Base-by-base conservation (phyloP, 306 rosid genomes). In the Aeschynomene evenia region DNA sequence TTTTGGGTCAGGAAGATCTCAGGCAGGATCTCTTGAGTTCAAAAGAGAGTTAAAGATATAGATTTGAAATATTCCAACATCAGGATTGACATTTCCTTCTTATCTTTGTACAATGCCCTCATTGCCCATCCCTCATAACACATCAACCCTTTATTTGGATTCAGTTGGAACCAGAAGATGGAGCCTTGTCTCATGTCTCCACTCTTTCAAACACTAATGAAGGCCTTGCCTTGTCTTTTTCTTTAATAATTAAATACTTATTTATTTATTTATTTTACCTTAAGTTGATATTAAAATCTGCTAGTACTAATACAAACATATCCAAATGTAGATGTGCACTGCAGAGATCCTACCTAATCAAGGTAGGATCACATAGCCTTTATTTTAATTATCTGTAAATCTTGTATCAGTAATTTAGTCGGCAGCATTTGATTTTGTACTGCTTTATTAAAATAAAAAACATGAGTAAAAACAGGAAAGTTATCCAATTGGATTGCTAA, bases 1-100 rank as follows among this genome's bases (percentile, higher is more conserved):
- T 72, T 74, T 77, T 83, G 70, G 85, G 89, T 84, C 84, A 80
- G 81, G 82, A 61, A 82, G 84, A 87, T 89, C 87, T 62, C 83
- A 81, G 72, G 87, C 89, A 85, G 82, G 88, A 87, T 89, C 86
- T 85, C 77, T 76, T 45, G 72, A 73, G 66, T 55, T 79, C 55
- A 21, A 57, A 50, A 75, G 37, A 81, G 67, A 14, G 36, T 78
- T 63, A 40, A 26, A 65, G 58, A 82, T 53, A 66, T 67, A 68
- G 58, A 86, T 66, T 50, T 70, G 39, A 83, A 66, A 82, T 84
- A 77, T 81, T 83, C 88, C 83, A 75, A 81, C 79, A 72, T 64
- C 31, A 79, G 24, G 6, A 72, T 83, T 74, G 68, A 50, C 72
- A 77, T 71, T 79, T 77, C 73, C 79, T 21, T 46, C 72, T 80